These are phyloP conservation scores for Apiospora arundinis DNA, from an alignment of 2,329 filamentous ascomycete genomes.

Conservation along the genomic window DNA sequence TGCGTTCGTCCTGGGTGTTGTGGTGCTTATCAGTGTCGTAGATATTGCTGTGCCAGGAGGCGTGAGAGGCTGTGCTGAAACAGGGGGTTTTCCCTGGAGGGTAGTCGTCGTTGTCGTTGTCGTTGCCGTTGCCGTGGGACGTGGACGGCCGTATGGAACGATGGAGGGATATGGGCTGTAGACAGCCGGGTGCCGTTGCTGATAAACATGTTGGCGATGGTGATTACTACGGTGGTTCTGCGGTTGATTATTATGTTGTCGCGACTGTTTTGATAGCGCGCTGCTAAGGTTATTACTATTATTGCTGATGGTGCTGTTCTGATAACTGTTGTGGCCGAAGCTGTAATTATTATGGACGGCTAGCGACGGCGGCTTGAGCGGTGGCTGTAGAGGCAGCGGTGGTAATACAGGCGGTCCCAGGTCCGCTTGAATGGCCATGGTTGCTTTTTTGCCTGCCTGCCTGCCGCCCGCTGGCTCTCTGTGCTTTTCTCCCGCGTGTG, in stretches of 20 bases:
- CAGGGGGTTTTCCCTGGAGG: background rate
- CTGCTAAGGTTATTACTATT: constrained; percentile 4
- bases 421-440: constrained; percentile 7
- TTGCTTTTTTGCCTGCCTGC: background rate
- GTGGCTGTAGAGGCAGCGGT: constrained; percentile 6
- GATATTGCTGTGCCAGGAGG: background rate
- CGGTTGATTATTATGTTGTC: background rate
- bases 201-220: constrained; percentile 17
- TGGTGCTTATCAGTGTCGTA: background rate
- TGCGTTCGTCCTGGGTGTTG: background rate
- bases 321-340: background rate
- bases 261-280: background rate
- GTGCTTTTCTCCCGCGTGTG: background rate
- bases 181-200: background rate
- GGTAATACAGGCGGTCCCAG: constrained; percentile 8
- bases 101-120: background rate
- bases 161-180: constrained; percentile 11
- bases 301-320: background rate
- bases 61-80: background rate
- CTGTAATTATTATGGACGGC: background rate
- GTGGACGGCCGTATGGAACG: background rate
- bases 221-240: constrained; percentile 1
- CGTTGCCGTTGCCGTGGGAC: background rate
- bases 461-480: background rate
- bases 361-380: background rate